These are phyloP conservation scores for Simplicillium sp. DNA, from an alignment of 2,329 filamentous ascomycete species.

Conservation along the genomic window DNA sequence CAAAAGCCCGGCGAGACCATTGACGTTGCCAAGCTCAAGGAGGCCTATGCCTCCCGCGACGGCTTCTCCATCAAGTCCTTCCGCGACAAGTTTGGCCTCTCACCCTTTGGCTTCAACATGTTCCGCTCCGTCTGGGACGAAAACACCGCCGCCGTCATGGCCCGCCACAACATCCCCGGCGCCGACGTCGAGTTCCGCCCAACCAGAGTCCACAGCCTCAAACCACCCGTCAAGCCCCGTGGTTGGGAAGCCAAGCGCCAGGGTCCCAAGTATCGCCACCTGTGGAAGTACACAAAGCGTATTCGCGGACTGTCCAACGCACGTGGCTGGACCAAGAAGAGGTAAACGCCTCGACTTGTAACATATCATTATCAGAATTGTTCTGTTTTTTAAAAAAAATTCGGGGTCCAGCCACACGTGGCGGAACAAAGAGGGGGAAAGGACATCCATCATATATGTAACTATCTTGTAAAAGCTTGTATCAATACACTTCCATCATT, in stretches of 20 bases:
- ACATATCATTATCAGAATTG: not conserved
- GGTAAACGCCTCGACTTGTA: conserved; percentile 11
- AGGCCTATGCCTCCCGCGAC: conserved; percentile 45
- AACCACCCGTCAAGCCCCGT: conserved; percentile 49
- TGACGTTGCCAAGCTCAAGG: conserved; percentile 47
- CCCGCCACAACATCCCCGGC: conserved; percentile 62
- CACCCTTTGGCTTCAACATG: conserved; percentile 71
- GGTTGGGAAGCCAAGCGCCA: conserved; percentile 60
- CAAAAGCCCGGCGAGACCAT: conserved; percentile 54
- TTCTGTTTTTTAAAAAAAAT: too few relatives aligned
- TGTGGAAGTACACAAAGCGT: conserved; percentile 57
- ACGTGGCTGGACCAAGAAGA: conserved; percentile 30
- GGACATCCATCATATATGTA: too few relatives aligned
- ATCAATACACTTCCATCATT: too few relatives aligned
- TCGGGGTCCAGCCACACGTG: too few relatives aligned
- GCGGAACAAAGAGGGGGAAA: too few relatives aligned
- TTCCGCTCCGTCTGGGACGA: conserved; percentile 92
- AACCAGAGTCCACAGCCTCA: conserved; percentile 62
- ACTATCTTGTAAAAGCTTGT: too few relatives aligned
- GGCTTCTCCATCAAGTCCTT: conserved; percentile 69
- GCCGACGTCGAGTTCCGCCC: conserved; percentile 78
- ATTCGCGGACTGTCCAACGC: conserved; percentile 37
- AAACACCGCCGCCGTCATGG: conserved; percentile 79
- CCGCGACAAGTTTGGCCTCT: conserved; percentile 57
- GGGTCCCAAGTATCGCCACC: conserved; percentile 53